Evolutionary conservation across 805 yeast genomes (phyloP).

Genomic region (Starmerella asiatica): DNA sequence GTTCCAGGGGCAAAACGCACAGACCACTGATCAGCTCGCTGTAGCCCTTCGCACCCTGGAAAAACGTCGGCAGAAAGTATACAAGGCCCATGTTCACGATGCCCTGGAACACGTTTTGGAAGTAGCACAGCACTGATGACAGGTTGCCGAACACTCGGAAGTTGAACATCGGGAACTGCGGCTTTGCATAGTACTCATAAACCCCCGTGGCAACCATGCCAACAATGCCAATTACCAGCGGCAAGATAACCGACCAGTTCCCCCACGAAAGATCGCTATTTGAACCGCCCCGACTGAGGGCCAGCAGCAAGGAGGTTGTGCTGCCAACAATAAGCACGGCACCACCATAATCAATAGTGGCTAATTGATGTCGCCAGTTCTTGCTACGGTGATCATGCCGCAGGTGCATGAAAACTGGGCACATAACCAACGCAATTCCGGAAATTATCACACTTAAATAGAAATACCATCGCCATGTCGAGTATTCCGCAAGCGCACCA

Average conservation of each 20-base stretch:
- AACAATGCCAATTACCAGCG: constrained; percentile 35
- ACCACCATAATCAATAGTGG: constrained; percentile 39
- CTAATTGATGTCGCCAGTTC: constrained; percentile 29
- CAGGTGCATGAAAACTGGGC: constrained; percentile 31
- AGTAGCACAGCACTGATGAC: constrained; percentile 30
- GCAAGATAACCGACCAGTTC: constrained; percentile 39
- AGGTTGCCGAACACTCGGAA: constrained; percentile 30
- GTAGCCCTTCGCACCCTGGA: constrained; percentile 35
- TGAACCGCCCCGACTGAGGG: constrained; percentile 42
- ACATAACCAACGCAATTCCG: constrained; percentile 34
- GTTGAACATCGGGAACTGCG: constrained; percentile 38
- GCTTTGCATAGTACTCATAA: constrained; percentile 22
- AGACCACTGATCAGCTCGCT: constrained; percentile 37
- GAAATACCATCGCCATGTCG: constrained; percentile 68
- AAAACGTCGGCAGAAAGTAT: constrained; percentile 35
- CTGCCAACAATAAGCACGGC: constrained; percentile 33
- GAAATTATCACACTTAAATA: constrained; percentile 58
- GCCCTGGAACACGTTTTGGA: constrained; percentile 32
- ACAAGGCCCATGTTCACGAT: constrained; percentile 25
- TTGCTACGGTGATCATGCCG: constrained; percentile 31
- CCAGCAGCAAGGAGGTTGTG: constrained; percentile 35
- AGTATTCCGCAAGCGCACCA: constrained; percentile 46
- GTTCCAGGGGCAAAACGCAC: constrained; percentile 33
- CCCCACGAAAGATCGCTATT: constrained; percentile 36
- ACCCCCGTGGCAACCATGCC: constrained; percentile 28